Evolutionary conservation across 2,329 filamentous ascomycete genomes (phyloP), one percentile per base, ranked within the genome.

Genomic region (Aureobasidium lini): DNA sequence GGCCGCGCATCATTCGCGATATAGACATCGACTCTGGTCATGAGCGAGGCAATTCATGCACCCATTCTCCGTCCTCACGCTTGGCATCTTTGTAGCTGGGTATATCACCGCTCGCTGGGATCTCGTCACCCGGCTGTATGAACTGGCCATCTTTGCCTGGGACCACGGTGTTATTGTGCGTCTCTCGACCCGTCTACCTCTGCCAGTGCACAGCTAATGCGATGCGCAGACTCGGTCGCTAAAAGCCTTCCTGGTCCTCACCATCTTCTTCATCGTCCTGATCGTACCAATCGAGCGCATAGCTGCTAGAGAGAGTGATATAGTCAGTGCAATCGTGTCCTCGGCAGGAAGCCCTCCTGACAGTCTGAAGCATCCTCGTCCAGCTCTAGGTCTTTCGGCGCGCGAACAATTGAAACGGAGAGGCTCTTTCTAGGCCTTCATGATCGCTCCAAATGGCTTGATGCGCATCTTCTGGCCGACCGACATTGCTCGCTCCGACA

Each of bases 61-160:
- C 90, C 90, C 92, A 71, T 96, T 97, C 80, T 97, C 93, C 64
- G 81, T 93, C 75, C 84, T 96, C 76, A 95, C 92, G 71, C 86
- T 96, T 78, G 91, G 89, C 78, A 96, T 99, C 80, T 99, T 99
- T 81, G 88, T 97, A 82, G 93, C 94, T 79, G 94, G 94, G 76
- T 99, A 99, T 82, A 97, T 93, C 75, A 99, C 94, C 77, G 94
- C 94, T 72, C 89, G 94, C 81, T 99, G 94, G 92, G 94, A 97
- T 77, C 86, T 99, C 64, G 91, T 96, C 67, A 96, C 93, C 68
- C 87, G 92, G 70, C 83, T 97, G 69, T 96, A 96, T 87, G 93
- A 99, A 77, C 85, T 99, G 69, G 89, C 90, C 67, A 88, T 96
- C 66, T 99, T 97, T 75, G 94, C 95, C 67, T 96, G 92, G 91